These are phyloP conservation scores for Colletotrichum spaethianum DNA, from an alignment of 2,329 filamentous ascomycete genomes.

Conservation along the genomic window DNA sequence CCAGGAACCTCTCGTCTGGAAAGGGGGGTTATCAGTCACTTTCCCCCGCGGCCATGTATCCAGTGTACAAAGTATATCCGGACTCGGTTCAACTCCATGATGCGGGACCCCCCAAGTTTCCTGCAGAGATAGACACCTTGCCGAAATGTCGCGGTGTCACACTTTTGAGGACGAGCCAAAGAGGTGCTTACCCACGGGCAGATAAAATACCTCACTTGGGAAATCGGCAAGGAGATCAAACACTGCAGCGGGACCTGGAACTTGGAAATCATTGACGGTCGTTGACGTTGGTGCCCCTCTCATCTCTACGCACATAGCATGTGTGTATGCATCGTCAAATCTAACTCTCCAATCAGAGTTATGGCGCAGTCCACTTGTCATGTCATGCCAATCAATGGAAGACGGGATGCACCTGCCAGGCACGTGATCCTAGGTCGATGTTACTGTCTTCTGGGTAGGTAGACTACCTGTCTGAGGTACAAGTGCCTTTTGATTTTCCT, in stretches of 20 bases:
- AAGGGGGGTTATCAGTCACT: neutral
- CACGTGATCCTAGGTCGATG: neutral
- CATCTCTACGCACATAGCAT: neutral
- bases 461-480: neutral
- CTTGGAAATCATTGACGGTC: neutral
- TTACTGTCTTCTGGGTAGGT: neutral
- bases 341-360: slow-evolving; percentile 1
- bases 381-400: neutral
- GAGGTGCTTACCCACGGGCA: neutral
- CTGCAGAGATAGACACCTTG: neutral
- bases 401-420: neutral
- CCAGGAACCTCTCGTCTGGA: slow-evolving; percentile 5
- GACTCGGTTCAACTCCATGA: neutral
- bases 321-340: neutral
- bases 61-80: neutral
- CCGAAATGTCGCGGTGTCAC: neutral
- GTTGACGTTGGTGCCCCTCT: slow-evolving; percentile 4
- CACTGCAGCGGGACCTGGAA: neutral
- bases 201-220: slow-evolving; percentile 10
- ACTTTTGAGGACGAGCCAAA: neutral
- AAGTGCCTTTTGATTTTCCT: neutral
- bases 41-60: neutral
- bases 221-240: neutral
- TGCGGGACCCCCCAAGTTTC: neutral
- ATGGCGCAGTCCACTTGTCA: neutral